Conservation (phyloP, 805 yeast genomes). For the Ascoidea rubescens region DNA sequence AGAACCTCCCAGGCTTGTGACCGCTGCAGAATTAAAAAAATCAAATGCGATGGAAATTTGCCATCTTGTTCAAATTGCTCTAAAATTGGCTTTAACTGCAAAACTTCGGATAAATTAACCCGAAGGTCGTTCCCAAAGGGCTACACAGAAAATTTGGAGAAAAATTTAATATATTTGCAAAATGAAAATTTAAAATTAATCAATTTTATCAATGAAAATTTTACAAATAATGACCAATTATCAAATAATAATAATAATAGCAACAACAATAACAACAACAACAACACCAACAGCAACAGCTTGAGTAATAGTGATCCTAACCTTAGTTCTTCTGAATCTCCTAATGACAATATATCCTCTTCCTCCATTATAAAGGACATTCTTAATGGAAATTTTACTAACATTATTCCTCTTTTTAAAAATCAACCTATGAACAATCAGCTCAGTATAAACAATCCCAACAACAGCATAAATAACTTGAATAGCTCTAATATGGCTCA, state of each 20-base stretch:
- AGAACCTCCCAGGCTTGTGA: constrained; percentile 75
- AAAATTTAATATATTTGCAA: constrained; percentile 45
- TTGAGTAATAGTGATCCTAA: constrained; percentile 13
- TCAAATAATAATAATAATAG: constrained; percentile 3
- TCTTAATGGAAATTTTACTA: constrained; percentile 10
- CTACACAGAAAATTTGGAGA: constrained; percentile 63
- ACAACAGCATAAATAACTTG: constrained; percentile 12
- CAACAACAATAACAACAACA: constrained; percentile 10
- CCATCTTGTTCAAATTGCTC: constrained; percentile 58
- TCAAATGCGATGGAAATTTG: constrained; percentile 58
- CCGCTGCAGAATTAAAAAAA: constrained; percentile 63
- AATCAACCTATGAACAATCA: constrained; percentile 13
- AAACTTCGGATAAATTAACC: constrained; percentile 58
- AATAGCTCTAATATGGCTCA: not conserved
- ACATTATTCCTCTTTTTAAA: constrained; percentile 15
- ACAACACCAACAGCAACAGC: constrained; percentile 10
- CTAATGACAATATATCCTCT: constrained; percentile 12
- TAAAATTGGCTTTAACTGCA: constrained; percentile 52
- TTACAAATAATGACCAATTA: constrained; percentile 9
- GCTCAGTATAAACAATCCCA: constrained; percentile 9
- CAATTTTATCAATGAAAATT: constrained; percentile 18
- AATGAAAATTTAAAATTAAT: constrained; percentile 32
- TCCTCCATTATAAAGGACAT: constrained; percentile 9
- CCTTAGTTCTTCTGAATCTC: not conserved
- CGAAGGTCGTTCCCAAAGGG: constrained; percentile 74